Evolutionary conservation across 306 rosid genomes (phyloP), one percentile per base, ranked within the genome.

Genomic region (Potentilla sterilis): DNA sequence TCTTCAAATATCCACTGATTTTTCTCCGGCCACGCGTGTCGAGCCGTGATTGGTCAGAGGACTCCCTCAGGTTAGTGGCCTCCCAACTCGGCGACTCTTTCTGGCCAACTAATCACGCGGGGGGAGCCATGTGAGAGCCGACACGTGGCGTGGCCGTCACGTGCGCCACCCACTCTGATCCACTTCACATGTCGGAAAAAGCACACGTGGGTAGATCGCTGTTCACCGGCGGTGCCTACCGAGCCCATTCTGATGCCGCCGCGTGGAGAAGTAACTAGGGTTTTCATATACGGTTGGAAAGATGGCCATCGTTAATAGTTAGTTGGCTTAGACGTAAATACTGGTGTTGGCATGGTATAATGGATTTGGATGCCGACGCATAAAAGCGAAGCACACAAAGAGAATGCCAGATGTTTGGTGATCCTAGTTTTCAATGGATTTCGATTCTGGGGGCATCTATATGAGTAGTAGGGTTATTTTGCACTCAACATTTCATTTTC

Each of bases 251-350:
- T 0, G 74, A 73, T 76, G 7, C 18, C 4, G 72, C 81, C 86
- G 73, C 84, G 77, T 79, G 78, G 54, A 12, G 0, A 1, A 28
- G 7, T 46, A 55, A 7, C 61, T 21, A 21, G 51, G 48, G 72
- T 32, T 28, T 61, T 61, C n/a, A 28, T 61, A 19, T 32, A 70
- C 54, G 1, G 74, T 77, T 65, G 59, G 68, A 57, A 7, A 7
- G 65, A 57, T 19, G 35, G 46, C 13, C 18, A 47, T 14, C 51
- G 51, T 3, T 61, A 2, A 14, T 8, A 43, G 74, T 80, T 78
- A 21, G 76, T 84, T 87, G 80, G 85, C 90, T 81, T 83, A 4
- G 82, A 79, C 80, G 85, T 47, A 19, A 61, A 4, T 61, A 15
- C 58, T 74, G 59, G 57, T 35, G 12, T 18, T 19, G 67, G 70